Conservation (phyloP, 805 yeast species). For the Cyberlindnera nakhonratchasimensis region DNA sequence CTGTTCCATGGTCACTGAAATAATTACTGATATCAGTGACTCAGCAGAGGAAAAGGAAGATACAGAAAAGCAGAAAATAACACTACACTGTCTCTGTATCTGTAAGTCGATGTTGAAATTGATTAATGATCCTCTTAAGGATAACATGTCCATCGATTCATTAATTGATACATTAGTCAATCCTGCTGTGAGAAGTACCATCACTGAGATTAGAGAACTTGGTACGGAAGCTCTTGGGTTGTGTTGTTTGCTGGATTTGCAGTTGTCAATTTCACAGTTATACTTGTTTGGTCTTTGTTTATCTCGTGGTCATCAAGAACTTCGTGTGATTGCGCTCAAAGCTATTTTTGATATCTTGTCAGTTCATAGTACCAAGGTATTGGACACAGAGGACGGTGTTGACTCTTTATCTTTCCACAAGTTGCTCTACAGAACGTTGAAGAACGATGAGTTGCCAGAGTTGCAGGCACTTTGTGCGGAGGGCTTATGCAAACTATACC, state of each 20-base stretch:
- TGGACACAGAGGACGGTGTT: constrained; percentile 58
- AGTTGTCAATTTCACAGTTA: constrained; percentile 61
- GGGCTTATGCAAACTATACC: constrained; percentile 75
- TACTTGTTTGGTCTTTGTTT: constrained; percentile 67
- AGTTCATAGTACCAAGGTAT: constrained; percentile 66
- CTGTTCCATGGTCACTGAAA: constrained; percentile 78
- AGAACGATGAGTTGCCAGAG: constrained; percentile 52
- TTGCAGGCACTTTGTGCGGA: constrained; percentile 82
- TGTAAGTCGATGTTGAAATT: constrained; percentile 68
- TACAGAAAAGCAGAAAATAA: constrained; percentile 36
- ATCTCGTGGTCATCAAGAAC: constrained; percentile 59
- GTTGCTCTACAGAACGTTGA: constrained; percentile 63
- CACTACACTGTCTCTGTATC: constrained; percentile 62
- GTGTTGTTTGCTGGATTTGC: constrained; percentile 67
- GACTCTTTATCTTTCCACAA: constrained; percentile 66
- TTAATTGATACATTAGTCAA: constrained; percentile 72
- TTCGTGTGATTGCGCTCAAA: constrained; percentile 60
- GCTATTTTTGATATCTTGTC: constrained; percentile 76
- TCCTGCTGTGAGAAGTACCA: constrained; percentile 68
- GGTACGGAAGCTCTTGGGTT: constrained; percentile 79
- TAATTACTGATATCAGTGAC: constrained; percentile 81
- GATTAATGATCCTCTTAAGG: constrained; percentile 59
- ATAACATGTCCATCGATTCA: constrained; percentile 63
- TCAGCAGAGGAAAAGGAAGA: constrained; percentile 32
- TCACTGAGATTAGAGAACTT: constrained; percentile 48